A percentile compares a stretch with the other conserved stretches of the same genome.
phyloP scores from a whole-genome alignment of 2,329 filamentous ascomycete species.

The Pezicula rhizophila region DNA sequence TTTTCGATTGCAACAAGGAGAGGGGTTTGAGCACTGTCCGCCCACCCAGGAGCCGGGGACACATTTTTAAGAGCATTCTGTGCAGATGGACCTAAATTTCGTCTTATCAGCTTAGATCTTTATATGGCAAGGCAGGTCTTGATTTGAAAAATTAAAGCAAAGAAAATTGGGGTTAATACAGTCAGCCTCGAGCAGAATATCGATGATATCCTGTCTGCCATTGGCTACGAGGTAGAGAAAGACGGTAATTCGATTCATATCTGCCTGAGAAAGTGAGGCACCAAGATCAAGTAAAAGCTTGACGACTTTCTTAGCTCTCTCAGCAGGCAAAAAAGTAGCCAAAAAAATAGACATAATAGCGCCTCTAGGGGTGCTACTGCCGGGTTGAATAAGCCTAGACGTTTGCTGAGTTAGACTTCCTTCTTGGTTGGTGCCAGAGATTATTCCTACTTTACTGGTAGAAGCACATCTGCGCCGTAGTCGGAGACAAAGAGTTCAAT shows the following conservation, averaged over 20 bases:
- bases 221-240: slow-evolving; percentile 59
- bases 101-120: no score
- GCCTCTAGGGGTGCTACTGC: slow-evolving; percentile 35
- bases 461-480: slow-evolving; percentile 71
- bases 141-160: no score
- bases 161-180: slow-evolving; percentile 10
- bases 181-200: slow-evolving; percentile 49
- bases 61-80: slow-evolving; percentile 64
- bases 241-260: slow-evolving; percentile 56
- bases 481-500: slow-evolving; percentile 64
- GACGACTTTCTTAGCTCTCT: slow-evolving; percentile 60
- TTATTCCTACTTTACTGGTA: slow-evolving; percentile 60
- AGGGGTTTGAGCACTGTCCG: slow-evolving; percentile 36
- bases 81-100: slow-evolving; percentile 38
- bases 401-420: neutral
- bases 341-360: slow-evolving; percentile 67
- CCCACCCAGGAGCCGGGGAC: slow-evolving; percentile 34
- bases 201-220: slow-evolving; percentile 41
- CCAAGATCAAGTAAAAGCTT: slow-evolving; percentile 61
- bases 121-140: no score
- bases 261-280: slow-evolving; percentile 68
- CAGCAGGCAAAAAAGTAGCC: slow-evolving; percentile 55
- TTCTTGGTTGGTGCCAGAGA: slow-evolving; percentile 15
- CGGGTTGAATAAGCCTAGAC: slow-evolving; percentile 11
- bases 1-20: slow-evolving; percentile 53